phyloP scores from a whole-genome alignment of 1,284 basidiomycete genomes.

The Stygiomarasmius scandens region DNA sequence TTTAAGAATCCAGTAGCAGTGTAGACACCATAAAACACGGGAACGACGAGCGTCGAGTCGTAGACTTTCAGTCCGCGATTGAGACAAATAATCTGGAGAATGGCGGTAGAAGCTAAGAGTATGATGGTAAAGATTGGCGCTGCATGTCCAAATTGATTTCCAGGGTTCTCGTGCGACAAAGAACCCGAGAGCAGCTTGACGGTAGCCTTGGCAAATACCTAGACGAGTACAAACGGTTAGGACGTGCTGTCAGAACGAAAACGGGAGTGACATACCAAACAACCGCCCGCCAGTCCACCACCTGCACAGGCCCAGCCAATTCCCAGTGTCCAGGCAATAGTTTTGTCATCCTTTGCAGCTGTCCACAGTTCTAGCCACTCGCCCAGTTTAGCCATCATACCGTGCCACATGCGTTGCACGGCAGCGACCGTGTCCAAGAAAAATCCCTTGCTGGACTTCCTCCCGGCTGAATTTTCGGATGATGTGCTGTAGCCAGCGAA shows the following conservation, averaged over 20 bases:
- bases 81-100: conserved; percentile 88
- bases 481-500: conserved; percentile 38
- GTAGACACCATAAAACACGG: conserved; percentile 75
- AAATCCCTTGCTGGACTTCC: conserved; percentile 33
- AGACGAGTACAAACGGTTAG: conserved; percentile 1
- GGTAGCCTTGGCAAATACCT: conserved; percentile 35
- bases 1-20: conserved; percentile 71
- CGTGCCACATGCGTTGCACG: conserved; percentile 41
- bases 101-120: conserved; percentile 76
- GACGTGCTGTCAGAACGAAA: conserved; percentile 9
- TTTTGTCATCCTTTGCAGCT: conserved; percentile 77
- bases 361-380: conserved; percentile 76
- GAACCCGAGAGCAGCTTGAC: conserved; percentile 79
- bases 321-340: conserved; percentile 85
- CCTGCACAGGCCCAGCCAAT: conserved; percentile 92
- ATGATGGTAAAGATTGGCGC: conserved; percentile 85
- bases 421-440: conserved; percentile 29
- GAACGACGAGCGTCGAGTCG: conserved; percentile 78
- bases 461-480: conserved; percentile 16
- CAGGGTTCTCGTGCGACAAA: conserved; percentile 74
- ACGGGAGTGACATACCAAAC: conserved; percentile 67
- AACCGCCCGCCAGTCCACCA: conserved; percentile 85
- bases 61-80: conserved; percentile 84
- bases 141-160: conserved; percentile 84
- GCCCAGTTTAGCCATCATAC: conserved; percentile 55